Conservation (phyloP, 129 eudicot genomes). For the Centaurea solstitialis region DNA sequence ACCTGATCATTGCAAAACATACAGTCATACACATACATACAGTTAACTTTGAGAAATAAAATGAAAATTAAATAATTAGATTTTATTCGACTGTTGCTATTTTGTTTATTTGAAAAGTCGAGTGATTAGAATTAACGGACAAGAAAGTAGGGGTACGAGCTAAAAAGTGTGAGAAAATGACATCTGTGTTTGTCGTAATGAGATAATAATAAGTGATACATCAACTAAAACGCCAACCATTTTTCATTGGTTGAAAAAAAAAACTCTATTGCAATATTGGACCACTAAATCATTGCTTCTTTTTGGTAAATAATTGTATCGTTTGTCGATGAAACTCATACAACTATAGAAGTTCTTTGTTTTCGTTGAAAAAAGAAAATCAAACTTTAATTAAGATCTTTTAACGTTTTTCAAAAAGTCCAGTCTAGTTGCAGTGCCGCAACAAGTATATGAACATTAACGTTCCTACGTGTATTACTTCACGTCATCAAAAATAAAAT, state of each 20-base stretch:
- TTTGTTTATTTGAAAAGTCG: not conserved
- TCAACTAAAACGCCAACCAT: conserved; percentile 8
- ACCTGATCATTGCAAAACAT: conserved; percentile 41
- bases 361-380: not conserved
- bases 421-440: not conserved
- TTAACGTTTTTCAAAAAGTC: not conserved
- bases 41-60: not conserved
- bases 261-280: conserved; percentile 16
- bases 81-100: not conserved
- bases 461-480: not conserved
- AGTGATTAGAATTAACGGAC: not conserved
- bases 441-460: not conserved
- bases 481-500: not conserved
- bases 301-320: not conserved
- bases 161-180: conserved; percentile 27
- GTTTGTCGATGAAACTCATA: not conserved
- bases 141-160: not conserved
- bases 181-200: conserved; percentile 5
- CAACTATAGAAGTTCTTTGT: not conserved
- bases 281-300: conserved; percentile 30
- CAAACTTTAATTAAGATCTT: not conserved
- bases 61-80: not conserved
- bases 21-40: not conserved
- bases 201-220: conserved; percentile 24
- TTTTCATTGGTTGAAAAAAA: conserved; percentile 23